Base-by-base conservation (phyloP, 352 stramenopile genomes). In the Phytophthora hibernalis region DNA sequence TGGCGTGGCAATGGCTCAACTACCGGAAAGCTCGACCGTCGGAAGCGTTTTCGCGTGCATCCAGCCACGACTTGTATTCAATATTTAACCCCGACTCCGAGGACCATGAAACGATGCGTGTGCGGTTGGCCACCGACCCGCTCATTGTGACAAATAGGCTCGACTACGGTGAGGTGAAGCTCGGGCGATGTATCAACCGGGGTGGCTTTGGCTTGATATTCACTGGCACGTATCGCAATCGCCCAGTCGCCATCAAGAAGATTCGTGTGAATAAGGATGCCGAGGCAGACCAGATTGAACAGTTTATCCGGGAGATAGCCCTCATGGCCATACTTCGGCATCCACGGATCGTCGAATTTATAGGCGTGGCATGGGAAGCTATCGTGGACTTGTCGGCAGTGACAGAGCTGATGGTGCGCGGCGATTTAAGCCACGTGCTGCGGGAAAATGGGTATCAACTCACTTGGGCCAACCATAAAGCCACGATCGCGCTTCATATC, bases 381-480 rank as follows among this genome's bases (percentile, higher is more conserved):
- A 33, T 81, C 7, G 52, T 69, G 9, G 67, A 88, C 49, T 42
- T 89, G 3, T 79, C 75, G 1, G 70, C 60, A 3, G 47, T 89
- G 16, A 83, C 70, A 10, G 80, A 89, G 47, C 65, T 83, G n/a
- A 87, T 89, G 80, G 65, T 78, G n/a, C 62, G 74, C 12, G 78
- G 80, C 2, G 76, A 89, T 47, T 52, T 89, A 16, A 80, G 68
- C 48, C 61, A 76, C 0, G 69, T 89, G n/a, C 54, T 87, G 20
- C 66, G 73, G 16, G 30, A 61, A 5, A 48, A 53, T 6, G 58
- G 65, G 1, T 58, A 54, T 8, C 61, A 31, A 4, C 35, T 78
- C 44, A 73, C 67, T n/a, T 86, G 66, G 73, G 54, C 45, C 4
- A 65, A 73, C 9, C 44, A 76, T n/a, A 89, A 87, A 54, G 45